phyloP scores from a whole-genome alignment of 2,329 filamentous ascomycete species.

The Apiospora malaysiana region DNA sequence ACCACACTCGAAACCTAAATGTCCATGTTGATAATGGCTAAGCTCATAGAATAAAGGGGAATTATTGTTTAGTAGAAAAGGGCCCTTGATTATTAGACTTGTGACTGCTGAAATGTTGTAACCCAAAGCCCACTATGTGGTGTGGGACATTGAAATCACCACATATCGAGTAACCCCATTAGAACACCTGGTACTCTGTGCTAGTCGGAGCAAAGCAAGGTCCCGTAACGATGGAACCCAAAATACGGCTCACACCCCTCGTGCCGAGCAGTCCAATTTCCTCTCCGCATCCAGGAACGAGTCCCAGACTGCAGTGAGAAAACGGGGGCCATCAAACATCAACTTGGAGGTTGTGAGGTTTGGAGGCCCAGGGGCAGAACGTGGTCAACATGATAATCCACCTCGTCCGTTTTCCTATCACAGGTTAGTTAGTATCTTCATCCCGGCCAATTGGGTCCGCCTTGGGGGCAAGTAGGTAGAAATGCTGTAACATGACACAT shows the following conservation, averaged over 20 bases:
- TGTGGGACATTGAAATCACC: background rate
- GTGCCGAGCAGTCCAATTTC: slow-evolving; percentile 29
- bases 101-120: background rate
- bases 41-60: background rate
- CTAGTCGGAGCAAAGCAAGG: background rate
- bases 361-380: slow-evolving; percentile 1
- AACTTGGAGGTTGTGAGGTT: slow-evolving; percentile 28
- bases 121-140: background rate
- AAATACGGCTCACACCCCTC: background rate
- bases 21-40: too few relatives aligned
- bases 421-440: background rate
- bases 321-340: slow-evolving; percentile 43
- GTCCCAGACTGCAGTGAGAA: slow-evolving; percentile 59
- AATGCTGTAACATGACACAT: background rate
- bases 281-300: slow-evolving; percentile 56
- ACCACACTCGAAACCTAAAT: background rate
- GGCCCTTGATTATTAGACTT: background rate
- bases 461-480: background rate
- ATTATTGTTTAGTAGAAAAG: background rate
- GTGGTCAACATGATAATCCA: background rate
- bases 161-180: background rate
- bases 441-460: background rate
- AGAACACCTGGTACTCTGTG: background rate
- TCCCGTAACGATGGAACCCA: background rate
- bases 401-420: background rate